Percentiles rank a stretch among this genome's conserved stretches.
Evolutionary conservation across 306 rosid genomes (phyloP).

Genomic region (Carpinus viminea): DNA sequence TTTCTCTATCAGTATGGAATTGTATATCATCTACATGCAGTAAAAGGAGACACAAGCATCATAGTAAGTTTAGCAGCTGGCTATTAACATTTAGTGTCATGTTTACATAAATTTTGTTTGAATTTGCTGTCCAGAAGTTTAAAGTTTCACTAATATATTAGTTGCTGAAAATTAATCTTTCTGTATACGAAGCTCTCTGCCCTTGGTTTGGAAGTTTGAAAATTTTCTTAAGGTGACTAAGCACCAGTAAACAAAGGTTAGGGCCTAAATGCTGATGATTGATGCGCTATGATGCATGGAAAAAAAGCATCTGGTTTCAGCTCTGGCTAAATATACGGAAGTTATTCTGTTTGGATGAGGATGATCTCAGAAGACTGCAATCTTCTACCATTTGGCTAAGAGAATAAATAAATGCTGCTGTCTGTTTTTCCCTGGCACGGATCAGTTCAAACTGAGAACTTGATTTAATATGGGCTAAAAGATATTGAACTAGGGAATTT

Average conservation of each 20-base stretch:
- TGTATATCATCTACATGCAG: constrained; percentile 78
- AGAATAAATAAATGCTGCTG: neutral
- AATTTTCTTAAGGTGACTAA: neutral
- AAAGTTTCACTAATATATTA: neutral
- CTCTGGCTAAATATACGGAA: neutral
- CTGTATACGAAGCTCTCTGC: neutral
- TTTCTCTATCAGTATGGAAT: constrained; percentile 88
- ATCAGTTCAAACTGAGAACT: neutral
- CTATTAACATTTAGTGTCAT: constrained; percentile 20
- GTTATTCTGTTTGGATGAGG: neutral
- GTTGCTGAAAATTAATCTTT: constrained; percentile 1
- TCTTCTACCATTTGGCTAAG: neutral
- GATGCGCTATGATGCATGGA: neutral
- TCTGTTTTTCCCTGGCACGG: neutral
- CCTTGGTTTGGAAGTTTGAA: neutral
- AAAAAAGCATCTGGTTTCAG: neutral
- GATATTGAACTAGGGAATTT: neutral
- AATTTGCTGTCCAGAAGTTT: constrained; percentile 24
- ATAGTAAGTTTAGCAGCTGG: constrained; percentile 51
- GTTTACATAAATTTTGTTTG: constrained; percentile 20
- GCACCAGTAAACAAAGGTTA: neutral
- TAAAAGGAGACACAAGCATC: constrained; percentile 71
- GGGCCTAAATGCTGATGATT: neutral
- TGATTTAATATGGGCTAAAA: neutral
- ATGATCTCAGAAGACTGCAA: neutral